Base-by-base conservation (phyloP, 495 filamentous ascomycete genomes). In the Neurospora terricola region DNA sequence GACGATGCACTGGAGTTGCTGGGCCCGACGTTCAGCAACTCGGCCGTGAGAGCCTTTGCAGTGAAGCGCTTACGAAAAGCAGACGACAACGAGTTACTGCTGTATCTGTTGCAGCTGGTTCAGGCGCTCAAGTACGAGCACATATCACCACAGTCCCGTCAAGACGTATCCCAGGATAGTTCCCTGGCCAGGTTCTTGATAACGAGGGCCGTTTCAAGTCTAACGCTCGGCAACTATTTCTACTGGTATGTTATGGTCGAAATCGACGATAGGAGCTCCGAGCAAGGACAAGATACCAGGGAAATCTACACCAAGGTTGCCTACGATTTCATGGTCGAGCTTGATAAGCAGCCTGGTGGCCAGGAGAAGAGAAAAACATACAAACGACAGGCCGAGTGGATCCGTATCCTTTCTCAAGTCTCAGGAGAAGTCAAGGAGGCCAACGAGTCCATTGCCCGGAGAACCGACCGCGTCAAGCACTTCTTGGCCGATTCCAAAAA, bases 201-300 rank as follows among this genome's bases (percentile, higher is more conserved):
- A 70, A 87, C 89, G 0, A 87, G 96, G 40, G 95, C 96, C 10
- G 90, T 91, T 16, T 88, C 91, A 71, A 97, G 95, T 76, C 90
- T 96, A 76, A 91, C 92, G 71, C 88, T 99, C 1, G 96, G 94
- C 6, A 99, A 96, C 78, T 97, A 93, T 79, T 88, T 99, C 68
- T 93, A 96, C 81, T 99, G 96, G 96, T 99, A 98, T 80, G 85
- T 99, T 2, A 97, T 97, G 89, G 96, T 98, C 4, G 96, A 99
- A 80, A 86, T 86, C 69, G 95, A 97, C 77, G 94, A 98, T 76
- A 87, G 90, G 71, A 91, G 89, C 71, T 87, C 88, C 8, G 89
- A 91, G 12, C 92, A 93, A 72, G 81, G 87, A 3, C 86, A 87
- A 23, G 88, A 90, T 69, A 91, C 94, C 73, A 93, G 91, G 37